These are phyloP conservation scores for Incumbomyces lentus DNA, from an alignment of 2,329 filamentous ascomycete genomes.

Conservation along the genomic window DNA sequence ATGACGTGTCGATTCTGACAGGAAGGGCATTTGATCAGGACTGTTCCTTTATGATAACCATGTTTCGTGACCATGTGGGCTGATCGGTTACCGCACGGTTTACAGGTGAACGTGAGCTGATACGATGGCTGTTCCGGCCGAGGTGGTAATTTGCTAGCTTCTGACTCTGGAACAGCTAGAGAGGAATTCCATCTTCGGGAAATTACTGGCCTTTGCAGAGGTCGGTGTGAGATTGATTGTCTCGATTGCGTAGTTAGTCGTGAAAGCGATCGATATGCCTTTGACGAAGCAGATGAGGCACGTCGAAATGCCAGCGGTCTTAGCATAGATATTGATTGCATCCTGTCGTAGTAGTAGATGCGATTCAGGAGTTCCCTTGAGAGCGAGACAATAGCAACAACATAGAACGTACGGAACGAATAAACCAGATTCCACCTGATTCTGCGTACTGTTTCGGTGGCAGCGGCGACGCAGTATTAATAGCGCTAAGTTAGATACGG, in stretches of 20 bases:
- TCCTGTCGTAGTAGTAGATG: neutral
- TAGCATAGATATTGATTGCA: neutral
- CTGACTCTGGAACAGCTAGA: constrained; percentile 11
- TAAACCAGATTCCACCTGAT: no score
- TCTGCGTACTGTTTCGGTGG: no score
- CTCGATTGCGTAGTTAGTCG: neutral
- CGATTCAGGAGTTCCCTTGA: neutral
- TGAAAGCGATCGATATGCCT: constrained; percentile 17
- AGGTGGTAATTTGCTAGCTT: constrained; percentile 5
- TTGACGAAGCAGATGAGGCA: neutral
- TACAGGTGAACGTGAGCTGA: constrained; percentile 84
- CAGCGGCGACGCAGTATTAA: no score
- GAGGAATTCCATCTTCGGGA: constrained; percentile 12
- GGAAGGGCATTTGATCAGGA: constrained; percentile 75
- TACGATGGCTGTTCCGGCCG: constrained; percentile 46
- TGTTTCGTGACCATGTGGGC: constrained; percentile 83
- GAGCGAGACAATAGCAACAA: no score
- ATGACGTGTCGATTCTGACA: constrained; percentile 88
- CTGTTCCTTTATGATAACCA: constrained; percentile 83
- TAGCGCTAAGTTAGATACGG: neutral
- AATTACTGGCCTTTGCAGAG: neutral
- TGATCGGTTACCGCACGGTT: constrained; percentile 70
- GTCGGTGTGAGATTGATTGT: neutral
- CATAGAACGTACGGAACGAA: no score
- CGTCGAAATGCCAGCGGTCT: neutral